Conservation (phyloP, 805 yeast species). For the Cyberlindnera japonica region DNA sequence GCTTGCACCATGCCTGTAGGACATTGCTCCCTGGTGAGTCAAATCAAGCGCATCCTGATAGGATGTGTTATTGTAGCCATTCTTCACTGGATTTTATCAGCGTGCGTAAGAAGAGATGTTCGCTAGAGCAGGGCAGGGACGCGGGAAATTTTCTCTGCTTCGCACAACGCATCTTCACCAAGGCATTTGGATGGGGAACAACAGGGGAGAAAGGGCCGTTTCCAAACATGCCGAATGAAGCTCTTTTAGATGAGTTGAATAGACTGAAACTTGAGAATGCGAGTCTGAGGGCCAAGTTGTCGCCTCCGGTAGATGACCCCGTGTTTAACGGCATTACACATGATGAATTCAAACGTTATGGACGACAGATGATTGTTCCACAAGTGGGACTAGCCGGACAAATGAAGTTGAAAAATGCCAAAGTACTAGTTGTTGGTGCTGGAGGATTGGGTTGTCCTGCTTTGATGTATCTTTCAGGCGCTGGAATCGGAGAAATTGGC, state of each 20-base stretch:
- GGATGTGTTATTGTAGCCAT: too few species aligned
- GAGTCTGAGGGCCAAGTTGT: constrained; percentile 6
- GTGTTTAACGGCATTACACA: constrained; percentile 28
- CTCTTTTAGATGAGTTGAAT: constrained; percentile 7
- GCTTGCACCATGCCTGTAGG: too few species aligned
- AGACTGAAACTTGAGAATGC: constrained; percentile 18
- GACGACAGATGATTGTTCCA: constrained; percentile 94
- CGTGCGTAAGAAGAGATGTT: too few species aligned
- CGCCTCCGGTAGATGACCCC: too few species aligned
- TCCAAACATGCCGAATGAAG: background rate
- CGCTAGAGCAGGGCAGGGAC: too few species aligned
- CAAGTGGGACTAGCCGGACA: constrained; percentile 56
- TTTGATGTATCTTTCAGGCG: constrained; percentile 74
- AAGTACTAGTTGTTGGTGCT: constrained; percentile 82
- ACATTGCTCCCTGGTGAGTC: too few species aligned
- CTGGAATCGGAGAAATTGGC: constrained; percentile 84
- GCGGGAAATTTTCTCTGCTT: too few species aligned
- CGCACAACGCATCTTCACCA: too few species aligned
- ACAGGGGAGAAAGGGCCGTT: too few species aligned
- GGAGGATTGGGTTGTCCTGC: constrained; percentile 98
- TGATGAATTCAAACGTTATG: constrained; percentile 80
- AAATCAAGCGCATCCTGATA: too few species aligned
- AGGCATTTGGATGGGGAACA: too few species aligned
- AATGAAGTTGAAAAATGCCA: constrained; percentile 48
- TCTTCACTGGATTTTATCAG: too few species aligned